Conservation (phyloP, 164 flowering plant genomes). For the Berberis vulgaris region DNA sequence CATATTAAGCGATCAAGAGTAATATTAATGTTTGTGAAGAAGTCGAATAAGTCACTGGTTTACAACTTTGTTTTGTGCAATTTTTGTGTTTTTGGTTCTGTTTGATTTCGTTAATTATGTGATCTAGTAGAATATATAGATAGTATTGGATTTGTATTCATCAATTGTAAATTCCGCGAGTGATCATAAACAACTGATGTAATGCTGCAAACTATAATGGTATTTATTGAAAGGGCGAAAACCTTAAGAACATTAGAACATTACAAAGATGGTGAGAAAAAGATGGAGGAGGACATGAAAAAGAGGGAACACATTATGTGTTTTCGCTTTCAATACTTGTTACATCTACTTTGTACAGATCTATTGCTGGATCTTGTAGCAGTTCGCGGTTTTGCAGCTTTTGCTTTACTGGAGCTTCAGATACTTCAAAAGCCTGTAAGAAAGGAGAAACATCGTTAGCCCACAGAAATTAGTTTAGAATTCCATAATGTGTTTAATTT, state of each 20-base stretch:
- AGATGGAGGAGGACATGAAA: neutral
- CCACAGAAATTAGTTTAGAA: neutral
- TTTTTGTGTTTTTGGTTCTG: too few relatives aligned
- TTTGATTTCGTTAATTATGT: too few relatives aligned
- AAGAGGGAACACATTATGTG: neutral
- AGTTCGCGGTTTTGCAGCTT: neutral
- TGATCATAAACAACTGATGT: neutral
- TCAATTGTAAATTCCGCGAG: too few relatives aligned
- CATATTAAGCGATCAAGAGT: too few relatives aligned
- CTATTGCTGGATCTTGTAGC: neutral
- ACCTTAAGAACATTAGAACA: too few relatives aligned
- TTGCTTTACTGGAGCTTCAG: slow-evolving; percentile 23
- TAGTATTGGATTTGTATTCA: too few relatives aligned
- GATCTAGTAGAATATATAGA: too few relatives aligned
- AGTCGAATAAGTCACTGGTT: too few relatives aligned
- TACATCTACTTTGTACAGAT: slow-evolving; percentile 3
- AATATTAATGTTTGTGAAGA: too few relatives aligned
- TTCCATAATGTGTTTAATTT: neutral
- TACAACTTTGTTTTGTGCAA: too few relatives aligned
- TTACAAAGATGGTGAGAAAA: neutral
- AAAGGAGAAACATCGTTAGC: neutral
- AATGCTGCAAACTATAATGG: neutral
- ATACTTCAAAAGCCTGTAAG: slow-evolving; percentile 28
- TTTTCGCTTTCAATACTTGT: neutral
- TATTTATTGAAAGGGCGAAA: too few relatives aligned